Conservation (phyloP, 139 green algal genomes). For the Coccomyxa sp. region DNA sequence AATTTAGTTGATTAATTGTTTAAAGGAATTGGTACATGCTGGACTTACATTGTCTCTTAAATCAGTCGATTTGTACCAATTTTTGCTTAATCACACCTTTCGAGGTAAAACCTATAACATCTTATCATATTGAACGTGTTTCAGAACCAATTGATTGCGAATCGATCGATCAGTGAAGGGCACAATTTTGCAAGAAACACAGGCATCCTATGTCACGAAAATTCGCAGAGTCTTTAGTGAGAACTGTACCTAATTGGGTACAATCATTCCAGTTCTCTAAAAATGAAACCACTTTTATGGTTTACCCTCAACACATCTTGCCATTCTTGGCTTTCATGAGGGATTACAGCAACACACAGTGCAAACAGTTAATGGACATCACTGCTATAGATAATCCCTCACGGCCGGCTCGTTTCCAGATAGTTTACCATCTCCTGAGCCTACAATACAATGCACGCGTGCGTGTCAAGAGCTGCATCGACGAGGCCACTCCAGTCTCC, state of each 20-base stretch:
- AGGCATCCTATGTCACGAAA: conserved; percentile 9
- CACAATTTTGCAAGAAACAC: conserved; percentile 19
- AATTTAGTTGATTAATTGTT: too few relatives aligned
- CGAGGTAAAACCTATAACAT: too few relatives aligned
- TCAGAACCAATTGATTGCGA: too few relatives aligned
- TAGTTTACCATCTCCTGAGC: conserved; percentile 75
- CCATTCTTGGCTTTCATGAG: conserved; percentile 67
- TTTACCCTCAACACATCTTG: conserved; percentile 46
- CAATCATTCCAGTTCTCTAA: conserved; percentile 43
- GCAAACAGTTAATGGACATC: conserved; percentile 77
- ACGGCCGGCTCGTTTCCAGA: conserved; percentile 65
- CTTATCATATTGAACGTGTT: too few relatives aligned
- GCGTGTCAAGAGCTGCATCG: conserved; percentile 39
- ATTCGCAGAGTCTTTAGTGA: conserved; percentile 57
- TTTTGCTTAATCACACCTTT: too few relatives aligned
- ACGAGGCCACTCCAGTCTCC: conserved; percentile 39
- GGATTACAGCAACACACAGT: conserved; percentile 73
- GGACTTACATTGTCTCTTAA: too few relatives aligned
- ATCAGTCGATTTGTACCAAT: too few relatives aligned
- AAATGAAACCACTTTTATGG: conserved; percentile 53
- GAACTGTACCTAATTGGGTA: conserved; percentile 68
- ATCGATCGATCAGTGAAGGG: too few relatives aligned
- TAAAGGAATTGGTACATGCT: too few relatives aligned
- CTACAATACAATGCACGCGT: conserved; percentile 50
- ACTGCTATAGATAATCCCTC: conserved; percentile 83